Percentiles rank a stretch among this genome's conserved stretches.
Evolutionary conservation across 371 early-diverging fungal species (phyloP).

Genomic region (Zancudomyces culisetae): DNA sequence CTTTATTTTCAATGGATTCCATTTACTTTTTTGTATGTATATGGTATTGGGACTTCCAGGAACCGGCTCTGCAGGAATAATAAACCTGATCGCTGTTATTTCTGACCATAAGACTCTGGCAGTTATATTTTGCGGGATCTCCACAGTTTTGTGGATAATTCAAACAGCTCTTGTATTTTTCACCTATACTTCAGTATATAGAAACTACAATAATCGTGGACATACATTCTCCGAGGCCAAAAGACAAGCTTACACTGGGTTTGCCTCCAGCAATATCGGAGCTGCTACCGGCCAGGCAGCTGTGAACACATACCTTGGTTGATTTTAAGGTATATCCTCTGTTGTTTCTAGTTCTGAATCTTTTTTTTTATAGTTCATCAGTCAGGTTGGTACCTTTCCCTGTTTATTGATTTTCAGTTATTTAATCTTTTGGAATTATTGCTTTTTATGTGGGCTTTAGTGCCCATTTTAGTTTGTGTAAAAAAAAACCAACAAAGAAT

Average conservation of each 20-base stretch:
- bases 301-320: not conserved
- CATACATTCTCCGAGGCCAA: constrained; percentile 71
- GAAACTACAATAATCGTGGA: constrained; percentile 54
- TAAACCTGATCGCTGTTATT: constrained; percentile 49
- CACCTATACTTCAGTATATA: constrained; percentile 42
- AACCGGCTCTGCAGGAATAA: constrained; percentile 65
- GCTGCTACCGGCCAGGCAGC: not conserved
- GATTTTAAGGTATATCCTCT: not conserved
- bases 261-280: constrained; percentile 6
- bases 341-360: too few relatives aligned
- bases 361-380: too few relatives aligned
- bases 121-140: constrained; percentile 44
- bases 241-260: constrained; percentile 39
- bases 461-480: too few relatives aligned
- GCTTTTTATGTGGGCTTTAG: too few relatives aligned
- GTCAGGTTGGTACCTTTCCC: too few relatives aligned
- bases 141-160: constrained; percentile 45
- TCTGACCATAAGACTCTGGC: constrained; percentile 44
- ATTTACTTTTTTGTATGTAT: constrained; percentile 57
- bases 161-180: constrained; percentile 28
- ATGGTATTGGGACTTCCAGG: constrained; percentile 68
- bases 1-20: constrained; percentile 71
- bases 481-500: too few relatives aligned
- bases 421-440: too few relatives aligned
- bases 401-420: too few relatives aligned